These are phyloP conservation scores for Fomitopsis palustris DNA, from an alignment of 1,284 basidiomycete genomes.

Conservation along the genomic window DNA sequence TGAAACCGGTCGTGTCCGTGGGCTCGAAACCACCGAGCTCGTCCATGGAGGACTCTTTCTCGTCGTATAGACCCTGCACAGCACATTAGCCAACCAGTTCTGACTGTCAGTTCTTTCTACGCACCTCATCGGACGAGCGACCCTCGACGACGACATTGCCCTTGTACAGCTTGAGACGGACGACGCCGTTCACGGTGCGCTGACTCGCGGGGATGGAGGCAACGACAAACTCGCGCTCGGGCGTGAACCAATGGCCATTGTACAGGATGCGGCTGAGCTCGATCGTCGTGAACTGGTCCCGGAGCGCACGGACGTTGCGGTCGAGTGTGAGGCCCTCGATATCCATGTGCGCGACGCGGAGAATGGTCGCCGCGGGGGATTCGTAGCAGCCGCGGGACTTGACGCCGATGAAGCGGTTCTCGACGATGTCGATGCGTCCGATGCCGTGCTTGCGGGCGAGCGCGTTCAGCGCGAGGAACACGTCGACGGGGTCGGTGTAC, in stretches of 20 bases:
- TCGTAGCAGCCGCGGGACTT: slow-evolving; percentile 99
- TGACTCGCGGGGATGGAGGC: slow-evolving; percentile 90
- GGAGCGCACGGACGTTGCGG: slow-evolving; percentile 91
- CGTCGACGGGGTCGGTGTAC: slow-evolving; percentile 91
- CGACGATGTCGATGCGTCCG: slow-evolving; percentile 97
- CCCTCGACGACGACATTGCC: slow-evolving; percentile 96
- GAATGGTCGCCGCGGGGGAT: slow-evolving; percentile 93
- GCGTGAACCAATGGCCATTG: slow-evolving; percentile 97
- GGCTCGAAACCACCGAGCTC: slow-evolving; percentile 97
- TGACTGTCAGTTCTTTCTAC: slow-evolving; percentile 10
- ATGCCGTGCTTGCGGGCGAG: slow-evolving; percentile 95
- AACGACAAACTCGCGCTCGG: slow-evolving; percentile 94
- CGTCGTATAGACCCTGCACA: slow-evolving; percentile 87
- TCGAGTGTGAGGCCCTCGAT: slow-evolving; percentile 97
- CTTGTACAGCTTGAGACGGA: slow-evolving; percentile 92
- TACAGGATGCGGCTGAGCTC: slow-evolving; percentile 92
- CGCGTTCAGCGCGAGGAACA: slow-evolving; percentile 91
- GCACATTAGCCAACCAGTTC: neutral
- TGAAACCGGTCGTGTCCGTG: slow-evolving; percentile 90
- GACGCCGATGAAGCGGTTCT: slow-evolving; percentile 99
- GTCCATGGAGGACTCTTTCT: slow-evolving; percentile 98
- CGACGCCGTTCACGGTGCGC: slow-evolving; percentile 93
- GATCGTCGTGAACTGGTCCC: slow-evolving; percentile 94
- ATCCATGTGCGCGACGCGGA: slow-evolving; percentile 94
- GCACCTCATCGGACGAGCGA: slow-evolving; percentile 81